Base-by-base conservation (phyloP, 345 rosid genomes). In the Camelina laxa region DNA sequence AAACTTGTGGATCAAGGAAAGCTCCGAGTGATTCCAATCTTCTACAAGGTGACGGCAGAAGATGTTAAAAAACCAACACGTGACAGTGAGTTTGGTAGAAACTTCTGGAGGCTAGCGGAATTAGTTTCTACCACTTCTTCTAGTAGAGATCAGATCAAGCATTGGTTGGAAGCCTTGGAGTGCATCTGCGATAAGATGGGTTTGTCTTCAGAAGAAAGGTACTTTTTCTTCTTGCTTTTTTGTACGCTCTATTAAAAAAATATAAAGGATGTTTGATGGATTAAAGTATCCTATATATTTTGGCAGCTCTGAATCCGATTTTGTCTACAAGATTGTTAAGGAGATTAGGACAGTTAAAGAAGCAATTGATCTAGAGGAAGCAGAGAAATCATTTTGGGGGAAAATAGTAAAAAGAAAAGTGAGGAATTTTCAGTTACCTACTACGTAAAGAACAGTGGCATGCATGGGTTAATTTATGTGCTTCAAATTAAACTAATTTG, bases 301-400 rank as follows among this genome's bases (percentile, higher is more conserved):
- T 64, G 58, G 72, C 59, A 74, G 78, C 39, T 74, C 71, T 66
- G 78, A 74, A 57, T 17, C 78, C 0, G 66, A 57, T 45, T 74
- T 56, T 45, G 15, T 74, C 10, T 45, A 65, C 4, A 30, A 74
- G 17, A 74, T 56, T 35, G 72, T 47, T 12, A 47, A 10, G 49
- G 71, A 54, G 49, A 30, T 65, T 7, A 0, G 19, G 39, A 65
- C 41, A 57, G 59, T 45, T 54, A 10, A 20, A 15, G 39, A n/a
- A 54, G 17, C 56, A 9, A 21, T 39, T 14, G 20, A 10, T 31
- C 2, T 45, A n/a, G 59, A 65, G 20, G 58, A 74, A 45, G 49
- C 22, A 44, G 39, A 56, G 13, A 54, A 42, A 44, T 13, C 21
- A 42, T 33, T 11, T 39, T 3, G 44, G 5, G 5, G 5, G 4